A percentile compares a stretch with the other conserved stretches of the same genome.
Conservation (phyloP, 768 basidiomycete species). For the Lactarius hatsudake region DNA sequence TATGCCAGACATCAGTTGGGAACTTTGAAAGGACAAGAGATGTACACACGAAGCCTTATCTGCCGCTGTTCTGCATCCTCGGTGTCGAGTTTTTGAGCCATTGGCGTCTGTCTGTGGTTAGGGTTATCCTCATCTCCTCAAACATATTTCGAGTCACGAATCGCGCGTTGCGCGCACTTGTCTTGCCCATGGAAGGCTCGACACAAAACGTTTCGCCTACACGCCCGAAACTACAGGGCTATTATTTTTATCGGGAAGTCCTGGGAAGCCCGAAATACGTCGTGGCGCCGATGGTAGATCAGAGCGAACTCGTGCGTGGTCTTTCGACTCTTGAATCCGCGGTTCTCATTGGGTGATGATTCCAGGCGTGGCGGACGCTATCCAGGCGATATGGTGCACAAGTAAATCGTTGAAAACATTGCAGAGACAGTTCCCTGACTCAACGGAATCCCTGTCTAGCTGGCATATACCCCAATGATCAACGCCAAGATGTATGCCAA, state of each 20-base stretch:
- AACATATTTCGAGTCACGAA: constrained; percentile 1
- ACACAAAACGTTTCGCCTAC: background rate
- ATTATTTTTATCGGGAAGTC: constrained; percentile 77
- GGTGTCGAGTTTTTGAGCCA: constrained; percentile 19
- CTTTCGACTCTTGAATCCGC: background rate
- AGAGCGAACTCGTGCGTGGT: constrained; percentile 83
- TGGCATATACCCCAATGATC: constrained; percentile 98
- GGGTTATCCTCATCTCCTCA: constrained; percentile 1
- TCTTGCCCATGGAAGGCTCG: constrained; percentile 11
- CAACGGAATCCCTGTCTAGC: constrained; percentile 38
- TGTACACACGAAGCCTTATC: constrained; percentile 28
- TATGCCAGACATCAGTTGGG: background rate
- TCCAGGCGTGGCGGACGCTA: constrained; percentile 84
- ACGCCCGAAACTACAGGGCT: constrained; percentile 58
- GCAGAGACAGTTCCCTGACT: constrained; percentile 10
- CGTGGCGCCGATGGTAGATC: constrained; percentile 98
- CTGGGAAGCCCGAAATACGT: constrained; percentile 85
- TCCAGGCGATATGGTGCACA: constrained; percentile 81
- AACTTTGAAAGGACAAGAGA: background rate
- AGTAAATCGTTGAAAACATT: constrained; percentile 39
- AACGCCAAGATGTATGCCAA: constrained; percentile 84
- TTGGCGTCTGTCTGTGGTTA: constrained; percentile 16
- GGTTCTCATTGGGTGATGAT: background rate
- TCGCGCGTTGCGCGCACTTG: constrained; percentile 12
- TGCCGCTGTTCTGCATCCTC: constrained; percentile 24